Base-by-base conservation (phyloP, 768 basidiomycete species). In the Suillus plorans region DNA sequence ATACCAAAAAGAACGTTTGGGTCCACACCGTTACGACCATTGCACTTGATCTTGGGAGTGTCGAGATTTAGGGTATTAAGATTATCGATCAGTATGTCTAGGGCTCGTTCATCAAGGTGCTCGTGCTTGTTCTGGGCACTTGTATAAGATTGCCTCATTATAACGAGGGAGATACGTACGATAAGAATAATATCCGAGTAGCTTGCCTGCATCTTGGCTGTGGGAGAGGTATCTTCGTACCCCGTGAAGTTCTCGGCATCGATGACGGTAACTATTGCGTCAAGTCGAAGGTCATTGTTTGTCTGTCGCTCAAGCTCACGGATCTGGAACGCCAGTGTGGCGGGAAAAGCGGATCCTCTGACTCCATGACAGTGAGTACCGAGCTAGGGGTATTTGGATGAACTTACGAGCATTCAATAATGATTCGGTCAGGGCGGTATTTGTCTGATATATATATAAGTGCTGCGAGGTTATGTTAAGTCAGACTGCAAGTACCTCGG, bases 281-380 rank as follows among this genome's bases (percentile, higher is more conserved):
- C 96, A 34, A 98, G 81, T 71, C 86, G 87, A 73, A 98, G 84
- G 57, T 89, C 91, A 13, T 86, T 84, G 22, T 80, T 72, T 3
- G 91, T 94, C 73, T 95, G 86, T 45, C 84, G 85, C 74, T 95
- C 95, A 28, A 98, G 80, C 74, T 96, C 90, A 45, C 94, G 89
- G 63, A 98, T 94, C 72, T 97, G 96, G 71, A 97, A 94, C 0
- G 95, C 96, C 41, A 98, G 82, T 1, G 95, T 97, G 3, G 96
- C 96, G 10, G 96, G 96, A 72, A 97, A 97, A 0, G 96, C 96
- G 9, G 94, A 96, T 13, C 96, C 96, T 42, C 93, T 95, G 69
- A 60, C 28, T 45, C 18, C 42, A 36, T 5, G 56, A 55, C 66
- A 68, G 53, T 61, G 18, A 58, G 28, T 31, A 61, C 10, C 62